These are phyloP conservation scores for Solanum sitiens DNA, from an alignment of 257 asterid genomes.

Conservation along the genomic window DNA sequence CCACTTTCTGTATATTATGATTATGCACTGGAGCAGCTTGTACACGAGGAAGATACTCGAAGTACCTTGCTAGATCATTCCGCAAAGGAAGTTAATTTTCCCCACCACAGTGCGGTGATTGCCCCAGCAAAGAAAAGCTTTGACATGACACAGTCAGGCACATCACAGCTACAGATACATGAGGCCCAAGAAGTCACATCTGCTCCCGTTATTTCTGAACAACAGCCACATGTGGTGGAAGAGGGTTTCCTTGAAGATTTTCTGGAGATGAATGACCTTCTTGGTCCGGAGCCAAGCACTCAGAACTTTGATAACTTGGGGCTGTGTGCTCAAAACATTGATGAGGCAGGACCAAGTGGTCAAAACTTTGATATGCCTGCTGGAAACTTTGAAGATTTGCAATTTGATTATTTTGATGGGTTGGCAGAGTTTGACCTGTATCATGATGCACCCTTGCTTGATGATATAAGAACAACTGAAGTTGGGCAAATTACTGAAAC, in stretches of 20 bases:
- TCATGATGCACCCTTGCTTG: slow-evolving; percentile 32
- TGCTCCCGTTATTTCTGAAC: slow-evolving; percentile 7
- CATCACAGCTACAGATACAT: slow-evolving; percentile 22
- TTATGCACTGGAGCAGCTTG: slow-evolving; percentile 18
- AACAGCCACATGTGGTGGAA: slow-evolving; percentile 16
- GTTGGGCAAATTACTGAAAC: slow-evolving; percentile 22
- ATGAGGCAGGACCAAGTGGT: neutral
- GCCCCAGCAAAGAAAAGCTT: slow-evolving; percentile 24
- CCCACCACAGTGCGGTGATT: neutral
- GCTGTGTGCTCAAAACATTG: neutral
- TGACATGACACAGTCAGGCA: slow-evolving; percentile 32
- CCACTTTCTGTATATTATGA: slow-evolving; percentile 15
- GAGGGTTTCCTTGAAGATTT: slow-evolving; percentile 59
- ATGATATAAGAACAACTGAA: slow-evolving; percentile 47
- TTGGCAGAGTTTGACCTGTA: slow-evolving; percentile 48
- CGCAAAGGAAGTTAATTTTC: slow-evolving; percentile 15
- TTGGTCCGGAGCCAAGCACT: slow-evolving; percentile 25
- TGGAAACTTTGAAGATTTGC: slow-evolving; percentile 17
- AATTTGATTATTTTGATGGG: slow-evolving; percentile 35
- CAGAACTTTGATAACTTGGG: slow-evolving; percentile 2
- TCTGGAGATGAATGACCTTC: slow-evolving; percentile 75
- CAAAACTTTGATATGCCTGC: slow-evolving; percentile 9
- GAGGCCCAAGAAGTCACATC: slow-evolving; percentile 61
- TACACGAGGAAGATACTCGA: slow-evolving; percentile 24
- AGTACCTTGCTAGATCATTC: slow-evolving; percentile 27